A percentile compares a stretch with the other conserved stretches of the same genome.
These are phyloP conservation scores for Serendipita indica DNA, from an alignment of 768 basidiomycete genomes.

Conservation along the genomic window DNA sequence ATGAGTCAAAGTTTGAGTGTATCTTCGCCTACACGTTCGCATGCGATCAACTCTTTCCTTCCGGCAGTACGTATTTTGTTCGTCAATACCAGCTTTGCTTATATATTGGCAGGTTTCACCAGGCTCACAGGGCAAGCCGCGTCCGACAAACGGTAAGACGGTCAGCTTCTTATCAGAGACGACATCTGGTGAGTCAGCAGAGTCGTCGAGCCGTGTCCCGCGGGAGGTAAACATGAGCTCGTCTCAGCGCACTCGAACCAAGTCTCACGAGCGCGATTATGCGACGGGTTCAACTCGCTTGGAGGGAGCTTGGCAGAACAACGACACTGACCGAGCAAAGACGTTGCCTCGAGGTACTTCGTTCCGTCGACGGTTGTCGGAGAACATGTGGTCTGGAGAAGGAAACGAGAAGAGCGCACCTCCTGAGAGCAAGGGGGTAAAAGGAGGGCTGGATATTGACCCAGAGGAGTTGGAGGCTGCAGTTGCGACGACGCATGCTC, in stretches of 20 bases:
- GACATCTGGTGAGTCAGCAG: too few species aligned
- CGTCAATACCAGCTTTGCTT: neutral
- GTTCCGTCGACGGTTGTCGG: neutral
- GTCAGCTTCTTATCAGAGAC: neutral
- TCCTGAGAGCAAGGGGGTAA: too few species aligned
- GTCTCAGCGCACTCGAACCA: neutral
- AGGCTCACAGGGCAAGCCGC: neutral
- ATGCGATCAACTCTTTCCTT: neutral
- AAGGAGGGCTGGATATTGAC: neutral
- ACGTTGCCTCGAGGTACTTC: neutral
- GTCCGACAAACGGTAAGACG: neutral
- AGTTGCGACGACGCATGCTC: neutral
- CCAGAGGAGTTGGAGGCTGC: slow-evolving; percentile 6
- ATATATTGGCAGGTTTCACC: neutral
- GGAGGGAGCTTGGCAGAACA: neutral
- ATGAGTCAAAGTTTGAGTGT: neutral
- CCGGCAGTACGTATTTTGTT: neutral
- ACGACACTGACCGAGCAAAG: neutral
- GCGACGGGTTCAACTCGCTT: neutral
- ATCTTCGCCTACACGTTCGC: neutral
- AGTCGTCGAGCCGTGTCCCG: too few species aligned
- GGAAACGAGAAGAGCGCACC: neutral
- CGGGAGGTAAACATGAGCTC: neutral
- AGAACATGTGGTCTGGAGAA: slow-evolving; percentile 4
- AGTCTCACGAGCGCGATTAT: neutral